These are phyloP conservation scores for Neoboletus magnificus DNA, from an alignment of 768 basidiomycete species.

Conservation along the genomic window DNA sequence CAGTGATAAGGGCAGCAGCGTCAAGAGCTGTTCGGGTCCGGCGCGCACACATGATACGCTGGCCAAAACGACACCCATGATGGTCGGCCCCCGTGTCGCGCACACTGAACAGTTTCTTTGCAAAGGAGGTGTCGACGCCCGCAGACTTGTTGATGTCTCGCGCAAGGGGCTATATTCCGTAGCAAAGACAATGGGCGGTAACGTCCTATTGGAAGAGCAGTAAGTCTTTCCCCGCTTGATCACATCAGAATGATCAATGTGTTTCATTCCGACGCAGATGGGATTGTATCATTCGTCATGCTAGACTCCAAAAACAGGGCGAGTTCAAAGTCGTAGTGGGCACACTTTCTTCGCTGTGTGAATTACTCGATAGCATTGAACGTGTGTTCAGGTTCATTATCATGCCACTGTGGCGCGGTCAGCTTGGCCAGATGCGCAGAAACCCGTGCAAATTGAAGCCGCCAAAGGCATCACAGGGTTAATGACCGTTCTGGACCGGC, in stretches of 20 bases:
- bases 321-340: conserved; percentile 36
- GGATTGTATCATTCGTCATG: conserved; percentile 35
- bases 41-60: conserved; percentile 28
- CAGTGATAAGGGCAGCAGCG: conserved; percentile 22
- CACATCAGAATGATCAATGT: conserved; percentile 13
- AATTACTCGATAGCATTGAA: conserved; percentile 10
- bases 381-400: conserved; percentile 31
- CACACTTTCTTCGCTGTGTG: conserved; percentile 3
- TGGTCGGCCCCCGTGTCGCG: conserved; percentile 32
- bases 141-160: conserved; percentile 33
- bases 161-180: conserved; percentile 31
- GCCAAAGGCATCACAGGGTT: conserved; percentile 35
- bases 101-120: conserved; percentile 36
- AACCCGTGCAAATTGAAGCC: conserved; percentile 34
- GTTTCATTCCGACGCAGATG: conserved; percentile 26
- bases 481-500: conserved; percentile 37
- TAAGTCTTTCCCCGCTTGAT: conserved; percentile 23
- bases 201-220: conserved; percentile 37
- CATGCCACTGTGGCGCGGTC: conserved; percentile 37
- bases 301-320: conserved; percentile 27
- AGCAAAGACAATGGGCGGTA: conserved; percentile 36
- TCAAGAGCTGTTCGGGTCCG: conserved; percentile 35
- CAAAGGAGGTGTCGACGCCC: conserved; percentile 35
- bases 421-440: conserved; percentile 34
- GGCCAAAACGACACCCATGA: conserved; percentile 21